Evolutionary conservation across 208 protist genomes (phyloP), one percentile per base, ranked within the genome.

Genomic region (Acanthamoeba castellanii): DNA sequence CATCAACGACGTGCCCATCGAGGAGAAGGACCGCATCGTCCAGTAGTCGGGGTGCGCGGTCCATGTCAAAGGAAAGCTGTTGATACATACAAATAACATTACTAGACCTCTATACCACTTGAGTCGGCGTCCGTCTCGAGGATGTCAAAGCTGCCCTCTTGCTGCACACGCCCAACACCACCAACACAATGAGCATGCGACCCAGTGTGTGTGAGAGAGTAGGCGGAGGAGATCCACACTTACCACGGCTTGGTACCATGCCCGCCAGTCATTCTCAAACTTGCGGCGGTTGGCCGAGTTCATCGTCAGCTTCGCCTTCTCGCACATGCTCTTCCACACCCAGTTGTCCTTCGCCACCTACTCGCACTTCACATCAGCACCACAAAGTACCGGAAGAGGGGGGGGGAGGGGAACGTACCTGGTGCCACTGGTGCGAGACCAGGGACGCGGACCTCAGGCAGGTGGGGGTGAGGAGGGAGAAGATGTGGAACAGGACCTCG

Each of bases 1-100:
- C 34, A 97, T 97, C 47, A 97, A 97, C 85, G 97, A 97, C 78
- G 27, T 96, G 9, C 37, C 25, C 42, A 97, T 97, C 22, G 57
- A 47, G 20, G 92, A 96, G 55, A 37, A 14, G 20, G 74, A 97
- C 4, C 70, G 96, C 18, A 61, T 82, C 14, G 95, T 95, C 57
- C 34, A 95, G 50, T 95, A 85, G 78, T 76, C 94, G 6, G 42
- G 1, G 2, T 3, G 42, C 42, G 4, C 42, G 42, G 42, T 0
- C 42, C 42, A 47, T 47, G 42, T 47, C 42, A 8, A 47, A 47
- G 6, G 42, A 47, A 47, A 47, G 42, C 42, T 47, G 3, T 37
- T 37, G 16, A 8, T 57, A 57, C 9, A 57, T 20, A 57, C 5
- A 22, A 57, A 66, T 66, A 66, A n/a, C 16, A 66, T 66, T 0